Evolutionary conservation across 768 basidiomycete species (phyloP).

Genomic region (Collybiopsis luxurians): DNA sequence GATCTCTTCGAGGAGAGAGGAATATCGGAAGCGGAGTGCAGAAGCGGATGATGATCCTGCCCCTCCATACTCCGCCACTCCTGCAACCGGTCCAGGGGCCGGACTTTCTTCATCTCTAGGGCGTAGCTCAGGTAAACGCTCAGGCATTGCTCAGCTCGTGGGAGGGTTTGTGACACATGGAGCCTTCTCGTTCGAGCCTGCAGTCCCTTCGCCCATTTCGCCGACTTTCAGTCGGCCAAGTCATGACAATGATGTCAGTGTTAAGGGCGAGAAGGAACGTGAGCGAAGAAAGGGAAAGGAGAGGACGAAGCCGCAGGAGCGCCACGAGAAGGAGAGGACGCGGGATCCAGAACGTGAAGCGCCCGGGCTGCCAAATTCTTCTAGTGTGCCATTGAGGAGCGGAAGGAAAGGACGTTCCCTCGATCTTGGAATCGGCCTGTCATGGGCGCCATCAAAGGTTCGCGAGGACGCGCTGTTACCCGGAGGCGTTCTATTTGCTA

Average conservation of each 20-base stretch:
- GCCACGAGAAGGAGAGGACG: constrained; percentile 11
- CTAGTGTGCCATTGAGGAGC: constrained; percentile 22
- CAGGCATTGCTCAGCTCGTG: constrained; percentile 30
- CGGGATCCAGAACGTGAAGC: not conserved
- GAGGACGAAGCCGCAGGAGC: constrained; percentile 19
- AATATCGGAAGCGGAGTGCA: constrained; percentile 4
- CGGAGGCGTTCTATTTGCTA: constrained; percentile 32
- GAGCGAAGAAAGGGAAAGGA: constrained; percentile 23
- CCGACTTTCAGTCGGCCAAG: constrained; percentile 14
- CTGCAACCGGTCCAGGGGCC: constrained; percentile 11
- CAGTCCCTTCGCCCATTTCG: constrained; percentile 49
- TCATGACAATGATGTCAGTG: constrained; percentile 22
- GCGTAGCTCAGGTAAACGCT: constrained; percentile 44
- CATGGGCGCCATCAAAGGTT: constrained; percentile 71
- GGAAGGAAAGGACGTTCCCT: constrained; percentile 66
- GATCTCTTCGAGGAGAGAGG: constrained; percentile 5
- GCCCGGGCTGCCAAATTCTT: not conserved
- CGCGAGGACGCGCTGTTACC: constrained; percentile 66
- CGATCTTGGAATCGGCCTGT: constrained; percentile 65
- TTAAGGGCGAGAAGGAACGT: constrained; percentile 19
- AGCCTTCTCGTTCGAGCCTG: constrained; percentile 66
- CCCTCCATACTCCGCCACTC: constrained; percentile 28
- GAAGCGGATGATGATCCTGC: constrained; percentile 30
- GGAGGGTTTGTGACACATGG: constrained; percentile 45
- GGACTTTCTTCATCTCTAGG: constrained; percentile 51